phyloP scores from a whole-genome alignment of 768 basidiomycete species.

The Lactifluus subvellereus region DNA sequence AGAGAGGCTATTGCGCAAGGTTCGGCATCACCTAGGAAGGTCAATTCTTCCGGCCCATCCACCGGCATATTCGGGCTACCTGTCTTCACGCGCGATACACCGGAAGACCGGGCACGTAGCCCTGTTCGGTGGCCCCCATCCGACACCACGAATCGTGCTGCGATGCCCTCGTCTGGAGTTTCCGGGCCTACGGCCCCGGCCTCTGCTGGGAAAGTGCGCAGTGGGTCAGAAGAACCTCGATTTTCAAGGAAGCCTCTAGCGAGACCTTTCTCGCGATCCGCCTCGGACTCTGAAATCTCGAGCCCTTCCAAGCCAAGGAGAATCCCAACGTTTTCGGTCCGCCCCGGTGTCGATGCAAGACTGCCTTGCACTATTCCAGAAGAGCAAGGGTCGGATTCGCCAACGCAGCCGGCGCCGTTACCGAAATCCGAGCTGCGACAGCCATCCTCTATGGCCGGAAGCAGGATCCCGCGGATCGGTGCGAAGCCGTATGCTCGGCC shows the following conservation, averaged over 20 bases:
- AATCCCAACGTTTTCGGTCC: conserved; percentile 14
- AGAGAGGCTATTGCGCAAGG: conserved; percentile 15
- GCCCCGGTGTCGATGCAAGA: neutral
- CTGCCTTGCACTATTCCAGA: conserved; percentile 21
- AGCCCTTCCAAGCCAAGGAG: conserved; percentile 11
- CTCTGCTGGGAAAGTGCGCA: conserved; percentile 11
- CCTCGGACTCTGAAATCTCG: conserved; percentile 22
- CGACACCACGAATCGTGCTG: neutral
- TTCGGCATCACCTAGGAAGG: conserved; percentile 13
- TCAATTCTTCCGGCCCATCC: neutral
- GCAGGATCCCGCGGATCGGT: conserved; percentile 34
- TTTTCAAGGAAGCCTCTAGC: neutral
- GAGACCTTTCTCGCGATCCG: conserved; percentile 14
- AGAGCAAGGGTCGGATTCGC: conserved; percentile 1
- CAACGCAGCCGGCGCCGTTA: conserved; percentile 6
- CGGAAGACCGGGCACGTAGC: conserved; percentile 8
- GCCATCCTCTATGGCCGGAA: conserved; percentile 29
- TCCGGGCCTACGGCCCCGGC: neutral
- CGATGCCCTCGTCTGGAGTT: neutral
- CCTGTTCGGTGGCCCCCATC: conserved; percentile 9
- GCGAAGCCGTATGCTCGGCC: conserved; percentile 32
- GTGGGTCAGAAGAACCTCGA: conserved; percentile 23
- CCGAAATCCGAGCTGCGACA: conserved; percentile 27
- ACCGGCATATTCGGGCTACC: conserved; percentile 18
- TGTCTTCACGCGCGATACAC: conserved; percentile 19